Conservation (phyloP, 2,329 filamentous ascomycete species). For the Verticillium longisporum region DNA sequence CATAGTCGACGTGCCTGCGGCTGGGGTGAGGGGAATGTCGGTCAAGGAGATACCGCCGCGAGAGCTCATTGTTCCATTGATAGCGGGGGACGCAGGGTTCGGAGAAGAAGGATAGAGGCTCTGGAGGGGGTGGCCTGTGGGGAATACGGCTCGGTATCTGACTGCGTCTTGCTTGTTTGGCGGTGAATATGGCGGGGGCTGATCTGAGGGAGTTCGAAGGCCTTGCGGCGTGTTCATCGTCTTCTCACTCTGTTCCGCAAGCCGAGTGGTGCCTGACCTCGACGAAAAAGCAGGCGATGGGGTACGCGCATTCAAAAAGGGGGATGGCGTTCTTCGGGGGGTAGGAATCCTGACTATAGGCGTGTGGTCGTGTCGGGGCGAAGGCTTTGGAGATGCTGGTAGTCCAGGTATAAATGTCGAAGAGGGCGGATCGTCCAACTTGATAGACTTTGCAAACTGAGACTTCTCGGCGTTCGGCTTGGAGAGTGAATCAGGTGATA, state of each 20-base stretch:
- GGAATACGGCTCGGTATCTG: constrained; percentile 52
- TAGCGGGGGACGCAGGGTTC: constrained; percentile 54
- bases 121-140: constrained; percentile 42
- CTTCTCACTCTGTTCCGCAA: constrained; percentile 5
- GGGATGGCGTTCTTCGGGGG: constrained; percentile 25
- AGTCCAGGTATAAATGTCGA: constrained; percentile 6
- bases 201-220: constrained; percentile 25
- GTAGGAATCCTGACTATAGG: constrained; percentile 29
- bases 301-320: constrained; percentile 12
- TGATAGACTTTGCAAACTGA: background rate
- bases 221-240: background rate
- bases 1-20: constrained; percentile 14
- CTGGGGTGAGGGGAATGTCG: constrained; percentile 48
- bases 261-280: constrained; percentile 13
- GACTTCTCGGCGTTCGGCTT: background rate
- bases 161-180: constrained; percentile 31
- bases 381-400: constrained; percentile 12
- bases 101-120: constrained; percentile 49
- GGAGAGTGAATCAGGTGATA: constrained; percentile 6
- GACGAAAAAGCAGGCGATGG: constrained; percentile 19
- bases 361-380: constrained; percentile 11
- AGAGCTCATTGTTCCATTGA: constrained; percentile 55
- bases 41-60: constrained; percentile 54
- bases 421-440: background rate
- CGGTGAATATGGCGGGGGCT: constrained; percentile 51